Base-by-base conservation (phyloP, 2,329 filamentous ascomycete species). In the Nemania sp. region DNA sequence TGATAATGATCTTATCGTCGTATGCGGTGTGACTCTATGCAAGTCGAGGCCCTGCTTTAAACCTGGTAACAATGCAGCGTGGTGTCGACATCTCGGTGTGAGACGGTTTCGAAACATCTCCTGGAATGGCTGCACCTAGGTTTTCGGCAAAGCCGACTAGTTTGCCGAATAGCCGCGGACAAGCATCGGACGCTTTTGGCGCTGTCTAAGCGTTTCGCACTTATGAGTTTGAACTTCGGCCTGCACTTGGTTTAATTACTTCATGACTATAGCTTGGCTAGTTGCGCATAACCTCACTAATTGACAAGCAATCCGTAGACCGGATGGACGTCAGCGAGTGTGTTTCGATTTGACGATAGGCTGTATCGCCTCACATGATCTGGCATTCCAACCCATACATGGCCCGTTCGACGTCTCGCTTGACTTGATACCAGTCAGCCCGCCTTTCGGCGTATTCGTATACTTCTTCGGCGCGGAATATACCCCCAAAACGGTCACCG, bases 331-430 rank as follows among this genome's bases (percentile, higher is more conserved):
- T 43, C n/a, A 32, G 8, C 27, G 15, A 51, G 26, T 11, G 26
- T 18, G 26, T 22, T 49, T 45, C 18, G n/a, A 56, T 15, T 24
- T 22, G 53, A n/a, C 38, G 20, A 18, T 20, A 45, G 27, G 18
- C 13, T 18, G 29, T 62, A 35, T 18, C 29, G 32, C 32, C 66
- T 74, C 62, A 98, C 94, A 98, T 98, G 51, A 97, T 77, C 53
- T 78, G 79, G 80, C 96, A 99, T 68, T 96, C 95, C 79, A 97
- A 88, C 4, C 96, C 96, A 81, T 98, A 98, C 94, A 99, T 98
- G 69, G 94, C 94, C 81, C 92, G 91, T 84, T 99, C 96, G 5
- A 99, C 96, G 70, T 94, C 89, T 71, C 88, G 89, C 82, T 92
- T 92, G 11, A 99, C 93, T 74, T 91, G 87, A 78, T 96, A 97